Evolutionary conservation across 108 stramenopile species (phyloP), one percentile per base, ranked within the genome.

Genomic region (Nitzschia sp.): DNA sequence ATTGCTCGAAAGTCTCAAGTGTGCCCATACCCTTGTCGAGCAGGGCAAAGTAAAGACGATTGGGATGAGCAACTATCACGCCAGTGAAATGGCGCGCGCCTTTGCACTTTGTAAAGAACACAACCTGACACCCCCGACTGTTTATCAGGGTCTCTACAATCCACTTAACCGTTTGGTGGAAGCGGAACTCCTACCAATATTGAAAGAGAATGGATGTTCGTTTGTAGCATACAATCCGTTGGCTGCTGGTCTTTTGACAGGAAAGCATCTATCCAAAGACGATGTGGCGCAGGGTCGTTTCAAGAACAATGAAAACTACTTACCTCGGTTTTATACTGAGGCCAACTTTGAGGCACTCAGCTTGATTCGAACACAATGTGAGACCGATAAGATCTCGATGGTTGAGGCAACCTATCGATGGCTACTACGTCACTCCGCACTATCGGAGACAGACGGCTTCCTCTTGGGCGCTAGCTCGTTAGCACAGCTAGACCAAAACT

Each of bases 221-320:
- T 98, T 98, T 79, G 85, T 95, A 34, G 97, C 97, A 0, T 98
- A 96, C 89, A 98, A 98, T 82, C 95, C 96, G 30, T 66, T 98
- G 61, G 97, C 93, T 15, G 95, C 82, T 6, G 96, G 96, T 15
- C 54, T 96, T 33, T 63, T 96, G 27, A 91, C 92, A 8, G 92
- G 96, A 11, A 91, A 89, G 66, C 88, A 96, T 72, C 27, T 35
- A 3, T 26, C 55, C 9, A 22, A 46, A 3, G 55, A 69, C 19
- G 50, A 64, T 33, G 85, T 91, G n/a, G 53, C 53, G 19, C 53
- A 76, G 32, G 93, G 95, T 19, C 75, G 93, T n/a, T 96, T 96
- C 73, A 84, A 85, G 68, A 77, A 90, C 59, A 94, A 92, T 62
- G 75, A 77, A 31, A 94, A 93, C 36, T 96, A 96, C 66, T 59